Base-by-base conservation (phyloP, 495 filamentous ascomycete genomes). In the Talaromyces adpressus region DNA sequence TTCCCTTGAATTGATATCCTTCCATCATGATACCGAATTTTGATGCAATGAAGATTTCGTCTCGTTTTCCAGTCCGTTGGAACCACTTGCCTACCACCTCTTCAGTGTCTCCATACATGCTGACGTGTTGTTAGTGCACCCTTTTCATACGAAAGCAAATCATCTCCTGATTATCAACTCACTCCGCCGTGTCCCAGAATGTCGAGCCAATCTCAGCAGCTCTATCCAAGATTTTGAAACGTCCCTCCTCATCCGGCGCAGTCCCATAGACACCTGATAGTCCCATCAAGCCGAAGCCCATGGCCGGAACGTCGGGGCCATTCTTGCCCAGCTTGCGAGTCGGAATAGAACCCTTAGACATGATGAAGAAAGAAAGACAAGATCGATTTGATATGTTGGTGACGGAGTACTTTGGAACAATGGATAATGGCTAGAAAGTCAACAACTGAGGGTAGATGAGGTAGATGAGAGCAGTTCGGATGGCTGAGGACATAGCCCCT, bases 1-100 rank as follows among this genome's bases (percentile, higher is more conserved):
- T 45, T 45, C 41, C 41, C n/a, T 45, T 45, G 41, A 45, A 45
- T 27, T 81, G 72, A 11, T 85, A 57, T 2, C 16, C 16, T 25
- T 80, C 68, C 47, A 71, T 20, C 61, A 71, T 73, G 41, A 63
- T 32, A 14, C 73, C 81, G 67, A 85, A 83, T 60, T 85, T 86
- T 8, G 78, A 82, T 0, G 81, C 77, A 9, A 86, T 67, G 72
- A 87, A 85, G 62, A 87, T 81, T 0, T 83, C 71, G 14, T 77
- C 62, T 0, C 83, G 72, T 64, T 82, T 83, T 23, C 77, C 81
- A 0, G 82, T 77, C 7, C 70, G 72, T 6, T 45, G 16, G 41
- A 45, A 45, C 41, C 41, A 45, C 16, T 45, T 45, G 12, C 14
- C 41, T 45, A 45, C 9, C 41, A 45, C 5, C 12, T 45, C 16